Evolutionary conservation across 2,329 filamentous ascomycete species (phyloP).

Genomic region (Endothia cerciana): DNA sequence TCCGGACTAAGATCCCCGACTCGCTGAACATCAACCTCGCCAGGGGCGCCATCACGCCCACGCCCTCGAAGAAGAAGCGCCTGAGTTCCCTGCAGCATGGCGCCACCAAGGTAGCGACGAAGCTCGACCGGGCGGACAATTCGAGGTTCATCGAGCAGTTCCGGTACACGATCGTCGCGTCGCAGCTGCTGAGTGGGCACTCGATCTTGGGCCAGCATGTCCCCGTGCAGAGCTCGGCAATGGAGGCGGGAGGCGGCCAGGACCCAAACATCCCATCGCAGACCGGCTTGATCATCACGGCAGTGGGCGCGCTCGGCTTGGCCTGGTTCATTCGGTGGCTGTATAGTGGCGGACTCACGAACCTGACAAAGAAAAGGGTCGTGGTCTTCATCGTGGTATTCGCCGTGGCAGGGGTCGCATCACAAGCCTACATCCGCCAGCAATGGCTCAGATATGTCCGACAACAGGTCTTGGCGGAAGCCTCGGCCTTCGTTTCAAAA

Average conservation of each 20-base stretch:
- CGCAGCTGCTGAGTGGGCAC: slow-evolving; percentile 79
- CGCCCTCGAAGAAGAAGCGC: slow-evolving; percentile 44
- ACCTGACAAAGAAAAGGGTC: slow-evolving; percentile 61
- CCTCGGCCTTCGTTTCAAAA: slow-evolving; percentile 69
- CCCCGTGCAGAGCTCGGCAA: slow-evolving; percentile 26
- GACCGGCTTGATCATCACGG: slow-evolving; percentile 54
- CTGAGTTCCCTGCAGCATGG: slow-evolving; percentile 29
- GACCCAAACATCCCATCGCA: slow-evolving; percentile 42
- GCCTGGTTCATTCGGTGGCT: slow-evolving; percentile 77
- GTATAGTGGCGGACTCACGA: slow-evolving; percentile 53
- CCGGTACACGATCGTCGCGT: slow-evolving; percentile 89
- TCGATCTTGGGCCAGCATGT: slow-evolving; percentile 52
- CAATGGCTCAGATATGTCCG: slow-evolving; percentile 82
- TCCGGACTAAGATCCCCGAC: slow-evolving; percentile 52
- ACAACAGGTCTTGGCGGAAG: slow-evolving; percentile 72
- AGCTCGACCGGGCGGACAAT: slow-evolving; percentile 77
- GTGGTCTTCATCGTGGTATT: slow-evolving; percentile 50
- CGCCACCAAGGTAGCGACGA: slow-evolving; percentile 68
- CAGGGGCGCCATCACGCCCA: slow-evolving; percentile 45
- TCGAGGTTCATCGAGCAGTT: slow-evolving; percentile 89
- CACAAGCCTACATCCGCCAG: slow-evolving; percentile 74
- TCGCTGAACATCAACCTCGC: slow-evolving; percentile 49
- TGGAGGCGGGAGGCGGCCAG: slow-evolving; percentile 18
- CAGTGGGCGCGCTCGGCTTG: slow-evolving; percentile 69
- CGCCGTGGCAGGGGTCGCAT: slow-evolving; percentile 59